Percentiles rank a stretch among this genome's conserved stretches.
Evolutionary conservation across 1,139 yeast species (phyloP).

Genomic region (Candida mesenterica): DNA sequence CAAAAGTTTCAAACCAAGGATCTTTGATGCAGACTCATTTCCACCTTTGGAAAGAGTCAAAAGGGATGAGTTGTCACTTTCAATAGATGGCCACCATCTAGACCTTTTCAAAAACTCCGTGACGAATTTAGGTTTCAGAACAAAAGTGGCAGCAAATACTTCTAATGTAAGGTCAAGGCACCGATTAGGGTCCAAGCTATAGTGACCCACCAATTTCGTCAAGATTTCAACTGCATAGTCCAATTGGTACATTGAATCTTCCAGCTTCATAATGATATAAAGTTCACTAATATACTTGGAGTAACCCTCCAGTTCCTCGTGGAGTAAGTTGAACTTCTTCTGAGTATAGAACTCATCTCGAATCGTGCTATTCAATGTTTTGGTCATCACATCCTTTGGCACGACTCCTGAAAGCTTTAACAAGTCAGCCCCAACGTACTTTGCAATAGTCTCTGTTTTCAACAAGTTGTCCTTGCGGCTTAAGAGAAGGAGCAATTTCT

Average conservation of each 20-base stretch:
- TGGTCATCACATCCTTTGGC: constrained; percentile 35
- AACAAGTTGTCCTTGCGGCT: constrained; percentile 29
- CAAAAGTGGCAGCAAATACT: constrained; percentile 44
- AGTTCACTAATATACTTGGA: constrained; percentile 61
- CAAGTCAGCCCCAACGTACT: constrained; percentile 36
- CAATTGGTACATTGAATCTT: constrained; percentile 42
- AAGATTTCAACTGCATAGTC: constrained; percentile 50
- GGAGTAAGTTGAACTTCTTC: constrained; percentile 67
- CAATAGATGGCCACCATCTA: constrained; percentile 63
- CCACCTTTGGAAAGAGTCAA: constrained; percentile 43
- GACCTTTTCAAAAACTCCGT: constrained; percentile 50
- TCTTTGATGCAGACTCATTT: constrained; percentile 54
- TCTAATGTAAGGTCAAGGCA: constrained; percentile 63
- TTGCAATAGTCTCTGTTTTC: constrained; percentile 37
- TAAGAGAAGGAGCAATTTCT: constrained; percentile 27
- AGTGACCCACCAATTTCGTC: constrained; percentile 69
- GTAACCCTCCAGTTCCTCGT: constrained; percentile 82
- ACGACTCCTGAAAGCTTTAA: constrained; percentile 36
- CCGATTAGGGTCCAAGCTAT: constrained; percentile 72
- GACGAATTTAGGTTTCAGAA: constrained; percentile 45
- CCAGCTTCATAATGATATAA: constrained; percentile 39
- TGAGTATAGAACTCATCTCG: constrained; percentile 65
- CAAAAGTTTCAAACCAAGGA: constrained; percentile 57
- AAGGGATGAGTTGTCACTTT: constrained; percentile 31
- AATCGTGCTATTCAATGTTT: constrained; percentile 43